Evolutionary conservation across 1,284 basidiomycete genomes (phyloP), one percentile per base, ranked within the genome.

Genomic region (Fomitopsis betulina): DNA sequence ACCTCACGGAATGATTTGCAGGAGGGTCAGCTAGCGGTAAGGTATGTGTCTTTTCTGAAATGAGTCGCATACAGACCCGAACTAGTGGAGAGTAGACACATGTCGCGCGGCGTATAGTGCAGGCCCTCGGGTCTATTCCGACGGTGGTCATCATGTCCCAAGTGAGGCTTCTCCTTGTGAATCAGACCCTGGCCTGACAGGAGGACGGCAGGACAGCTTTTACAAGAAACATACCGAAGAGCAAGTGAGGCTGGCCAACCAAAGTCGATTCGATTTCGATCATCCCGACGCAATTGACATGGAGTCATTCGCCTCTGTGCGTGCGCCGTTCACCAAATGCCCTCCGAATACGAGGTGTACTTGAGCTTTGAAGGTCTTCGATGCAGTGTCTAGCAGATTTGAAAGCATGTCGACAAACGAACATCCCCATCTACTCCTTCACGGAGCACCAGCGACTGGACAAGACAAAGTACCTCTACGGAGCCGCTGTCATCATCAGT

Each of bases 371-470:
- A 53, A 60, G 57, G 55, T 42, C 7, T 40, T 5, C 39, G 35
- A 45, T 59, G 42, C 17, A 96, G 87, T 96, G 94, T 70, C 73
- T 98, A 49, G 74, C 82, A 30, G 93, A 96, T 67, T 75, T 98
- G 60, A 97, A 96, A 72, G 78, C 84, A 6, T 91, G 93, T 67
- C 84, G 76, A 62, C 91, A 92, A 70, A 84, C 86, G 0, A 90
- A 91, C 67, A 94, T 98, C 57, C 96, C 96, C 0, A 85, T 96
- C 9, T 99, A 99, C 73, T 96, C 94, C 1, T 99, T 99, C 72
- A 81, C 84, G 19, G 81, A 93, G 63, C 96, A 99, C 74, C 94
- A 98, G 69, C 82, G 96, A 37, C 74, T 92, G 57, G 79, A 85
- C 3, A 93, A 96, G 68, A 91, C 84, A 35, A 91, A 93, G 68